Evolutionary conservation across 2,329 filamentous ascomycete species (phyloP), one percentile per base, ranked within the genome.

Genomic region (Ophioceras dolichostomum): DNA sequence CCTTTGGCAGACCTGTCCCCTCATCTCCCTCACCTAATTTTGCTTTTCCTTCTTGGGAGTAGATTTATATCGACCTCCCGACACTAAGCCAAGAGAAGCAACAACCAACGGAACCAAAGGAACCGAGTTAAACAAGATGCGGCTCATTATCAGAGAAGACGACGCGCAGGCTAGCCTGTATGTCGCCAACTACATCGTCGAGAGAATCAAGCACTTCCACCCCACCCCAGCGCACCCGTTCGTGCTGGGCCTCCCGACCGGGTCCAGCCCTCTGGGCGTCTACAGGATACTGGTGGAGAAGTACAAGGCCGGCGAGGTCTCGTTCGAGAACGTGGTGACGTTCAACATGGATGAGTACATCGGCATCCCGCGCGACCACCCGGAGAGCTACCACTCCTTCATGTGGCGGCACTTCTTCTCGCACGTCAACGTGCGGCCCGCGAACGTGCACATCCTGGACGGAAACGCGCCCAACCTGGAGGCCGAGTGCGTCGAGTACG

Each of bases 351-450:
- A 86, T 58, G 80, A 86, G 60, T 86, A 86, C 52, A 78, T 86
- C 44, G 77, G 75, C 34, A 68, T 86, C 35, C 74, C 81, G 16
- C 70, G 77, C 44, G 76, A 82, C 47, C 82, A 87, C 55, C 79
- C 81, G 4, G 76, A 85, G 54, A 81, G 75, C 53, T 87, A 87
- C 58, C 81, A 86, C 62, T 78, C 74, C 49, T 88, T 85, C 64
- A 87, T 87, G 82, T 85, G 83, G 67, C 77, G 76, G 59, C 70
- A 86, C 59, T 83, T 87, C 61, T 87, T 88, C 62, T 77, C 76
- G 31, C 80, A 68, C 44, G 73, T 86, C 47, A 76, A 87, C 53
- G 74, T 87, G 42, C 67, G 71, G 38, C 80, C 81, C 1, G 64
- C 68, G 43, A 83, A 67, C 42, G 75, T 85, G 45, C 75, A 87